Evolutionary conservation across 768 basidiomycete genomes (phyloP).

Genomic region (Pseudohyphozyma bogoriensis): DNA sequence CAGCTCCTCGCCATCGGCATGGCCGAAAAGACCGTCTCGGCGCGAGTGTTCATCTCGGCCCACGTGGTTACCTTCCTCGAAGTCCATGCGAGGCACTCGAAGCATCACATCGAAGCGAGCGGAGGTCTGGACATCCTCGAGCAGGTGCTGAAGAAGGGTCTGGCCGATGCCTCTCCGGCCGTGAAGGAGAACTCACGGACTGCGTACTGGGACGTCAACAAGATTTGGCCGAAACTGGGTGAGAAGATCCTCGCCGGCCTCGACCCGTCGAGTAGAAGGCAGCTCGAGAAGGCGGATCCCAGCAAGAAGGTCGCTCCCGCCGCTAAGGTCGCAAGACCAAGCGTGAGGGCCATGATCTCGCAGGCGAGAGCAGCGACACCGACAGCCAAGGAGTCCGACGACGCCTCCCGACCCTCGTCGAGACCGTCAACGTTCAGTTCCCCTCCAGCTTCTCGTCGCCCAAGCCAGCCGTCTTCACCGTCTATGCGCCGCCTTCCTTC

Average conservation of each 20-base stretch:
- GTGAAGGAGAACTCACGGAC: conserved; percentile 64
- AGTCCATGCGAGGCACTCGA: conserved; percentile 56
- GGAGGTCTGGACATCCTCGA: conserved; percentile 65
- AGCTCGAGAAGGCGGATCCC: conserved; percentile 60
- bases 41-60: conserved; percentile 45
- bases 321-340: conserved; percentile 12
- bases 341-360: conserved; percentile 15
- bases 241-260: conserved; percentile 53
- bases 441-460: background rate
- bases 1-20: conserved; percentile 58
- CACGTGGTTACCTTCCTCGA: conserved; percentile 72
- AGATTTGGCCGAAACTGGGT: conserved; percentile 65
- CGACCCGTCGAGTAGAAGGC: conserved; percentile 61
- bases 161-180: conserved; percentile 67
- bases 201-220: conserved; percentile 70
- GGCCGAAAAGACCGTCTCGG: conserved; percentile 71
- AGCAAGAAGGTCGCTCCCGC: background rate
- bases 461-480: background rate
- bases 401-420: background rate
- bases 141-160: conserved; percentile 57
- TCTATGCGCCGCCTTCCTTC: background rate
- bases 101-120: conserved; percentile 54
- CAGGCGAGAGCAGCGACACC: conserved; percentile 7
- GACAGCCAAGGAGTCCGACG: background rate
- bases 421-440: background rate